Base-by-base conservation (phyloP, 164 flowering plant genomes). In the Chimonanthus salicifolius region DNA sequence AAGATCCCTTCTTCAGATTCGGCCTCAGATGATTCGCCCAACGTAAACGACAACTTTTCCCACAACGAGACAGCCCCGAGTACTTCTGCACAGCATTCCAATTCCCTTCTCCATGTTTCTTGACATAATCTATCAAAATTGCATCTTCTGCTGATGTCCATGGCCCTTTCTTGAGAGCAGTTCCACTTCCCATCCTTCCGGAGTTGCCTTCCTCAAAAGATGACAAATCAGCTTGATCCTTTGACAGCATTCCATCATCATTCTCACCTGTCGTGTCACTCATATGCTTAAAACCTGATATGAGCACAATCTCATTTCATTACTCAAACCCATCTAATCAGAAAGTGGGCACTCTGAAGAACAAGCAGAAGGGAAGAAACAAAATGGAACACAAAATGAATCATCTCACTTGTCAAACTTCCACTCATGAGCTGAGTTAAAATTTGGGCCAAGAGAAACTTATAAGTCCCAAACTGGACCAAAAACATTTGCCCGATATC, bases 21-120 rank as follows among this genome's bases (percentile, higher is more conserved):
- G 97, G 97, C 76, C 92, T 86, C 20, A 90, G 77, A 74, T 92
- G 97, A 84, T 92, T 92, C 21, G 97, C 94, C 97, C 96, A 92
- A 66, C 96, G 82, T 71, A 90, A 74, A n/a, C 97, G 90, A 48
- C 97, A 92, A 78, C 97, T 92, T 85, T 92, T 92, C 5, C 96
- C 97, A 80, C 97, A 92, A 10, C 96, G 94, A 50, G 58, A 87
- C 45, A 92, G 81, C 16, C 97, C 94, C 2, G 97, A 86, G 76
- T 88, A 84, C 87, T 88, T 92, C 75, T 89, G 95, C 58, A 90
- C 96, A 69, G 92, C 90, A 83, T 92, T 92, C 97, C 97, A 92
- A 74, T 90, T 92, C 15, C 97, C 95, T 68, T 92, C 97, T 44
- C 96, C 97, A 74, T 90, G 90, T 78, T 88, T 87, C 67, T 86